These are phyloP conservation scores for Curvularia spicifera DNA, from an alignment of 2,329 filamentous ascomycete genomes.

Conservation along the genomic window DNA sequence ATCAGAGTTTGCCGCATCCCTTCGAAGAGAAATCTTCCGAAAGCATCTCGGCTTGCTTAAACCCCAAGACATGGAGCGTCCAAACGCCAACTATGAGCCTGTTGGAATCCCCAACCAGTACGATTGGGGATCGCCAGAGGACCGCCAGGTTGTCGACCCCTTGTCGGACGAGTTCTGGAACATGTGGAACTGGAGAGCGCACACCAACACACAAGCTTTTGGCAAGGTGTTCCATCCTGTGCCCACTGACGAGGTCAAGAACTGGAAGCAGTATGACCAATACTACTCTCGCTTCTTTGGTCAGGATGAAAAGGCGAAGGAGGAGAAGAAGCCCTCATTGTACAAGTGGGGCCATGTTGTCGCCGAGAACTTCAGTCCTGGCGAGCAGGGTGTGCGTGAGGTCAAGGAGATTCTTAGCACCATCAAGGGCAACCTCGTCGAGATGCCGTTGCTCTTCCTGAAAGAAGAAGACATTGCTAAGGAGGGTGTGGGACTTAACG, in stretches of 20 bases:
- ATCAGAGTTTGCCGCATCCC: conserved; percentile 76
- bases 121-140: conserved; percentile 56
- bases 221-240: conserved; percentile 81
- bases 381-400: conserved; percentile 53
- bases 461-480: conserved; percentile 86
- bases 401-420: conserved; percentile 72
- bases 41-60: conserved; percentile 87
- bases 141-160: conserved; percentile 72
- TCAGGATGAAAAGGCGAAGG: conserved; percentile 50
- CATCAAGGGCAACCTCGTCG: conserved; percentile 69
- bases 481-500: conserved; percentile 69
- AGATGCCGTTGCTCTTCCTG: conserved; percentile 91
- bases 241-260: conserved; percentile 70
- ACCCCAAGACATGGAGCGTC: conserved; percentile 70
- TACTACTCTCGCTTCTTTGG: conserved; percentile 73
- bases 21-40: conserved; percentile 85
- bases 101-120: conserved; percentile 63
- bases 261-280: conserved; percentile 74
- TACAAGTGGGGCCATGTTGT: conserved; percentile 90
- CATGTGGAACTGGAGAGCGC: conserved; percentile 76
- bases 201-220: conserved; percentile 80
- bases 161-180: conserved; percentile 70
- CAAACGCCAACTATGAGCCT: conserved; percentile 64
- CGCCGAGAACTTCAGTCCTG: conserved; percentile 54
- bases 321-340: conserved; percentile 58